Evolutionary conservation across 2,329 filamentous ascomycete species (phyloP).

Genomic region (Xylaria sp.): DNA sequence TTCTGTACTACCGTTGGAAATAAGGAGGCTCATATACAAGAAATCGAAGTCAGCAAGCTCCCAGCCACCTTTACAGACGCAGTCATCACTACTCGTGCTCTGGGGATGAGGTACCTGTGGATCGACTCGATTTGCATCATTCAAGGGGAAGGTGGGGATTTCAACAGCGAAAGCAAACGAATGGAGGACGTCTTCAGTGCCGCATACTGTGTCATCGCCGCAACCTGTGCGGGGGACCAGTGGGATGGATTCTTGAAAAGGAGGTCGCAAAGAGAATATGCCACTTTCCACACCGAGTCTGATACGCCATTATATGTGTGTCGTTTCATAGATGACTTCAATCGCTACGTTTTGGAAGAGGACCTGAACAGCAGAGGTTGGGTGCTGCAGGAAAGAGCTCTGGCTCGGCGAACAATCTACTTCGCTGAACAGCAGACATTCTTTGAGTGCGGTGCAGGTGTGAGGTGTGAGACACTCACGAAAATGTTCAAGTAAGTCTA

Average conservation of each 20-base stretch:
- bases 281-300: neutral
- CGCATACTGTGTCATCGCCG: conserved; percentile 3
- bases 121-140: neutral
- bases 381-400: neutral
- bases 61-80: neutral
- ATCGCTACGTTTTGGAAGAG: neutral
- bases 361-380: neutral
- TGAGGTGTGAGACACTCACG: neutral
- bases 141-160: neutral
- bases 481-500: conserved; percentile 1
- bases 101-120: neutral
- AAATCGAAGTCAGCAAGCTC: neutral
- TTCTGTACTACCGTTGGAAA: neutral
- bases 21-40: neutral
- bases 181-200: neutral
- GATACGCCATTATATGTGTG: neutral
- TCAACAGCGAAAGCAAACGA: neutral
- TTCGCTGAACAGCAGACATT: neutral
- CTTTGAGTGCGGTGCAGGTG: neutral
- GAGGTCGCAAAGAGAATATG: neutral
- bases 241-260: neutral
- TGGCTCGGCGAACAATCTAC: conserved; percentile 1
- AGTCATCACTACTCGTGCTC: neutral
- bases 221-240: neutral
- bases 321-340: neutral